A percentile compares a stretch with the other conserved stretches of the same genome.
Conservation (phyloP, 768 basidiomycete species). For the Tubosaeta sp. region DNA sequence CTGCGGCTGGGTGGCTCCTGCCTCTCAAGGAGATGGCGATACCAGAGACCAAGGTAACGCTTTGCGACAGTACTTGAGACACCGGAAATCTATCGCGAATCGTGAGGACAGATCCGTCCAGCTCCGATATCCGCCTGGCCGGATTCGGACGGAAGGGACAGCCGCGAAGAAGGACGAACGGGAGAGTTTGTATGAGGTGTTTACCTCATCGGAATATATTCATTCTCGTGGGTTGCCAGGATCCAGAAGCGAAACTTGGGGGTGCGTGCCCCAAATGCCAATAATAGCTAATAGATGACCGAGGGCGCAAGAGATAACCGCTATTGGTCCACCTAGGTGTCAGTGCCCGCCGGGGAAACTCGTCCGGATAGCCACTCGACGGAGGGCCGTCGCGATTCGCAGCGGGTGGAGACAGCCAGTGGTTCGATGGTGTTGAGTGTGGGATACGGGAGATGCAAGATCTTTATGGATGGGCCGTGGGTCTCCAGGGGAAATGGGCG, state of each 20-base stretch:
- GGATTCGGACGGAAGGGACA: neutral
- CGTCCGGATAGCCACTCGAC: slow-evolving; percentile 4
- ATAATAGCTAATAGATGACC: neutral
- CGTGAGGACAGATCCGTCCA: slow-evolving; percentile 4
- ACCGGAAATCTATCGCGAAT: neutral
- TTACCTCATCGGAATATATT: slow-evolving; percentile 12
- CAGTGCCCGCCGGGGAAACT: neutral
- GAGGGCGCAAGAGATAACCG: slow-evolving; percentile 5
- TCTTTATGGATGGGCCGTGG: neutral
- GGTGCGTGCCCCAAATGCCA: slow-evolving; percentile 12
- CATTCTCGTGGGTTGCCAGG: neutral
- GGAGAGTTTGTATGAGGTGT: slow-evolving; percentile 1
- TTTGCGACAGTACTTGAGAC: slow-evolving; percentile 1
- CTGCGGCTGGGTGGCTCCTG: neutral
- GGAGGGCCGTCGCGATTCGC: slow-evolving; percentile 17
- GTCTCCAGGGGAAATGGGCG: neutral
- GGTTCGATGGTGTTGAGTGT: neutral
- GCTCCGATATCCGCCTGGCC: slow-evolving; percentile 9
- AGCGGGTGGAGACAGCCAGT: neutral
- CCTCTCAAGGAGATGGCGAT: slow-evolving; percentile 1
- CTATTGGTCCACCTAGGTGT: slow-evolving; percentile 4
- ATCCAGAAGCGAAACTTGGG: slow-evolving; percentile 1
- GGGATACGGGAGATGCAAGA: neutral
- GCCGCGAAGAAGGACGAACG: neutral
- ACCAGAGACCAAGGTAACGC: neutral